Base-by-base conservation (phyloP, 805 yeast species). In the Candida loeiensis region DNA sequence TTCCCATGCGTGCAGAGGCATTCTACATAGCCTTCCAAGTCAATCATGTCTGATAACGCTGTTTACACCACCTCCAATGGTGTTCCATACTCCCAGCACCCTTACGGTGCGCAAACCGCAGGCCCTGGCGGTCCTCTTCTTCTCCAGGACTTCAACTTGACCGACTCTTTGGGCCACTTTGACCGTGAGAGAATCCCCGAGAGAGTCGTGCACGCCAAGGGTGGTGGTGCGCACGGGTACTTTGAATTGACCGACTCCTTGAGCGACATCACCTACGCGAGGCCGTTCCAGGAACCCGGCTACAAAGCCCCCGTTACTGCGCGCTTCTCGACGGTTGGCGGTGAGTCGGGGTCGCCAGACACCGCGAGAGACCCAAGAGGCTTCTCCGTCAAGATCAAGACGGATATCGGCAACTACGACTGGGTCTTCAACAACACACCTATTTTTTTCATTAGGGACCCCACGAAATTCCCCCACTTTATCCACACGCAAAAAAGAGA, bases 161-260 rank as follows among this genome's bases (percentile, higher is more conserved):
- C 87, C 53, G 95, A 87, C 55, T 75, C 87, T 2, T 64, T 87
- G 42, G 90, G 95, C 15, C 95, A 86, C 62, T 87, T 87, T 54
- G 95, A 85, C 66, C 74, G 95, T 51, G 96, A 87, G 65, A 73
- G 95, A 64, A 83, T 87, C 48, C 95, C 95, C 9, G 95, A 88
- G 68, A 75, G 96, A 65, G 95, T 87, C 42, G 95, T 88, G 25
- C 96, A 87, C 58, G 96, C 96, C 40, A 87, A 87, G 61, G 96
- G 95, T 51, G 84, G 90, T 11, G 96, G 96, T 57, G 95, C 95
- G 7, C 85, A 73, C 59, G 95, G 95, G 49, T 76, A 73, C 49
- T 88, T 88, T 59, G 95, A 85, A 62, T 90, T 83, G 38, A 87
- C 95, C 9, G 91, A 87, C 18, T 45, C 49, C 17, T 41, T 45